Evolutionary conservation across 345 rosid species (phyloP), one percentile per base, ranked within the genome.

Genomic region (Syzygium jambos): DNA sequence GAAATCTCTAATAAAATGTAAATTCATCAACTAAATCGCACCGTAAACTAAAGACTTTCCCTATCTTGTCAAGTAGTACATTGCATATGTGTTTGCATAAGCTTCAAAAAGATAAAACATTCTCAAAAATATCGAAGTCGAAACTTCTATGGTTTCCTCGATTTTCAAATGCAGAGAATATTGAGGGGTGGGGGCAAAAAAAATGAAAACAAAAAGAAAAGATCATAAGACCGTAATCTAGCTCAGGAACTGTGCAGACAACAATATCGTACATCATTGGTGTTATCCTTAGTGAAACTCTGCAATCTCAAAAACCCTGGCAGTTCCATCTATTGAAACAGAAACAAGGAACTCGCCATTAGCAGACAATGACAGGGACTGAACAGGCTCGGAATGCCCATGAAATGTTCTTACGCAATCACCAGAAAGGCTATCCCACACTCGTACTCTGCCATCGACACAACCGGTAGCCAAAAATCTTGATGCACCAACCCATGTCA

Each of bases 391-490:
- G 0, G 92, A 83, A 16, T 96, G 99, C n/a, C 98, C 99, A 13
- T 93, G 88, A 85, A 91, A 94, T 65, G 91, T 94, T 89, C 92
- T 93, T 1, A 93, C 88, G 73, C 96, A 95, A 53, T 91, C 95
- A 7, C 98, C 98, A 9, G 96, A 94, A 5, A 95, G 96, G 92
- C 96, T 90, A 87, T 98, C 98, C 99, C 99, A 96, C 41, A 98
- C 34, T 38, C 92, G 88, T 86, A 98, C 95, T 87, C 91, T 91
- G 88, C 99, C 99, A 78, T 95, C 95, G 1, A 89, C 90, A 25
- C 97, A 95, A 21, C 99, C 99, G 1, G 99, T 93, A 54, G 95
- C 97, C 84, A 98, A 23, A 88, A 90, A 98, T 88, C 89, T 94
- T 9, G 98, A 89, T 30, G 89, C 63, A 85, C 96, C 98, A 16